Percentiles rank a stretch among this genome's conserved stretches.
Conservation (phyloP, 441 rosid genomes). For the Mallotus japonicus region DNA sequence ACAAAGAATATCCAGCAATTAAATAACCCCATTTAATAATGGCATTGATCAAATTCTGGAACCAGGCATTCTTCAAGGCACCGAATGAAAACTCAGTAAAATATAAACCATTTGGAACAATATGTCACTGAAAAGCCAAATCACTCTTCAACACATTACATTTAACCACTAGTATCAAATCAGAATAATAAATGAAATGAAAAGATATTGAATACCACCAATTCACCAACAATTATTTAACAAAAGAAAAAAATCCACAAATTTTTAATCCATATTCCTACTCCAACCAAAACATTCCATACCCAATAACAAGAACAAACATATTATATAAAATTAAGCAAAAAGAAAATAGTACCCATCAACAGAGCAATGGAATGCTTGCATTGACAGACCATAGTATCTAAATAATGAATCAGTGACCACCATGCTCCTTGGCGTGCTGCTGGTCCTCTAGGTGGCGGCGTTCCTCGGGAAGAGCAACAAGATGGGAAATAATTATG, state of each 20-base stretch:
- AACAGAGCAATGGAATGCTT: background rate
- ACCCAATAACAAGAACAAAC: background rate
- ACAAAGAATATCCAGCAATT: too few relatives aligned
- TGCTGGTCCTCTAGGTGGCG: conserved; percentile 92
- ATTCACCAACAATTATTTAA: too few relatives aligned
- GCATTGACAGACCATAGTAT: background rate
- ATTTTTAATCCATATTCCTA: background rate
- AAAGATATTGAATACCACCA: too few relatives aligned
- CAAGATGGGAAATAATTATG: conserved; percentile 72
- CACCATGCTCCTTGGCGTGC: conserved; percentile 75
- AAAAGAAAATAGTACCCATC: background rate
- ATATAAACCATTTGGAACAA: too few relatives aligned
- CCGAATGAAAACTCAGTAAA: too few relatives aligned
- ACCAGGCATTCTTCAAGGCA: too few relatives aligned
- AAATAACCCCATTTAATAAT: too few relatives aligned
- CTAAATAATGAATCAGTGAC: conserved; percentile 39
- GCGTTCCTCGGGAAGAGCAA: conserved; percentile 54
- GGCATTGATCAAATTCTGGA: too few relatives aligned
- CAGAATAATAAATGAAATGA: too few relatives aligned
- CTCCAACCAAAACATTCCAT: background rate
- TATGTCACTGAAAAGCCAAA: too few relatives aligned
- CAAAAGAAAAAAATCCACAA: background rate
- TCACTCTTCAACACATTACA: too few relatives aligned
- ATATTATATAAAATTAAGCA: background rate
- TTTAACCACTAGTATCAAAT: too few relatives aligned